A percentile compares a stretch with the other conserved stretches of the same genome.
These are phyloP conservation scores for Saprolegnia diclina DNA, from an alignment of 352 stramenopile species.

Conservation along the genomic window DNA sequence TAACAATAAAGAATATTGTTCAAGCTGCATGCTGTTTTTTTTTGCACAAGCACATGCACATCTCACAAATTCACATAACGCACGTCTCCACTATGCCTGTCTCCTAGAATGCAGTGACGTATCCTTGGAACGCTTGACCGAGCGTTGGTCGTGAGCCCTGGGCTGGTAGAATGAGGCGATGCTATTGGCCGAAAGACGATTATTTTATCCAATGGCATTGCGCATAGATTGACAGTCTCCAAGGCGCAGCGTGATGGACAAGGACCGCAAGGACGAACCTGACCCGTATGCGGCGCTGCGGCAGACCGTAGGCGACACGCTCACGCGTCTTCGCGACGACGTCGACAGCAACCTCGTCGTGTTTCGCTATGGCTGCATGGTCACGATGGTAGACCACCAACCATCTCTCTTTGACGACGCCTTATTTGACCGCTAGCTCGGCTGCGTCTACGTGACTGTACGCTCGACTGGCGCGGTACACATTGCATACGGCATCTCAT, in stretches of 20 bases:
- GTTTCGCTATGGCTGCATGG: slow-evolving; percentile 49
- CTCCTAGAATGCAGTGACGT: no score
- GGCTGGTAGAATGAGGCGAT: no score
- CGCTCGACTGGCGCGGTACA: slow-evolving; percentile 51
- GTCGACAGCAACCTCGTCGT: slow-evolving; percentile 66
- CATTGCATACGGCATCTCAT: slow-evolving; percentile 32
- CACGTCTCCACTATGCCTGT: no score
- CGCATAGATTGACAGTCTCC: no score
- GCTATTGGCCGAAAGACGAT: no score
- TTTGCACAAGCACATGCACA: no score
- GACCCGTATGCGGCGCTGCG: background rate
- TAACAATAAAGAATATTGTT: no score
- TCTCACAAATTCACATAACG: no score
- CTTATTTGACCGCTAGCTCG: background rate
- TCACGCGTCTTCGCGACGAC: background rate
- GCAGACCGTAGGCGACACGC: background rate
- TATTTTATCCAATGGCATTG: no score
- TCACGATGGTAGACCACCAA: slow-evolving; percentile 32
- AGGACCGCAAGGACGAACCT: background rate
- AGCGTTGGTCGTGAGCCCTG: no score
- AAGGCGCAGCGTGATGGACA: background rate
- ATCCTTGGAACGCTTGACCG: no score
- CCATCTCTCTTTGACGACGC: background rate
- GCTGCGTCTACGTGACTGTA: slow-evolving; percentile 40
- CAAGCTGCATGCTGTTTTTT: no score